These are phyloP conservation scores for Vitis hybrid DNA, from an alignment of 177 flowering plant species.

Conservation along the genomic window DNA sequence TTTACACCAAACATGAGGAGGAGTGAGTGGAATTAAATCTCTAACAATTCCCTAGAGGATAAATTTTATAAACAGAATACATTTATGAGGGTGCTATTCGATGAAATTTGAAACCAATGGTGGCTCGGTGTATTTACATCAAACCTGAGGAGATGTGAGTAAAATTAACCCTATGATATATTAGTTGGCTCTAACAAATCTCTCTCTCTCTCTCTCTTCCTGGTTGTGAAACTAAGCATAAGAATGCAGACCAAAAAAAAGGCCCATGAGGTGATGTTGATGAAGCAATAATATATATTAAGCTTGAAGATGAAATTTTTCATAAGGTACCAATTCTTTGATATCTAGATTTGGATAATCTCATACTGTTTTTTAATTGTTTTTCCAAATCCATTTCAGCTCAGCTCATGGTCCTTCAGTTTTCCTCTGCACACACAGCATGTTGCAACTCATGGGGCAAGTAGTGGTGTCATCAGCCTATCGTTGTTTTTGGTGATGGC, in stretches of 20 bases:
- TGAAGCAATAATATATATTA: conserved; percentile 55
- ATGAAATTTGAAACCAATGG: no score
- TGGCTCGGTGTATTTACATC: no score
- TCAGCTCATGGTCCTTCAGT: conserved; percentile 73
- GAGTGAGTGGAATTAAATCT: no score
- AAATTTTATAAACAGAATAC: no score
- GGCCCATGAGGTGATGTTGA: conserved; percentile 23
- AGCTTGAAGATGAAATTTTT: conserved; percentile 92
- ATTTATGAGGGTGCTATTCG: no score
- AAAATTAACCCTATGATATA: not conserved
- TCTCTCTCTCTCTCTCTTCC: not conserved
- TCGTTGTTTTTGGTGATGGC: not conserved
- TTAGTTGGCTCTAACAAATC: not conserved
- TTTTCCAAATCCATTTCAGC: conserved; percentile 44
- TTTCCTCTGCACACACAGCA: conserved; percentile 57
- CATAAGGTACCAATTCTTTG: conserved; percentile 48
- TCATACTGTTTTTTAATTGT: conserved; percentile 1
- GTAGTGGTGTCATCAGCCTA: conserved; percentile 8
- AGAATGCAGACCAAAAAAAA: conserved; percentile 36
- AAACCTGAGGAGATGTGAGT: no score
- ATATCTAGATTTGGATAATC: not conserved
- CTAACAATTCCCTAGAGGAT: no score
- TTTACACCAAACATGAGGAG: no score
- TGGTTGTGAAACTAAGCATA: conserved; percentile 32
- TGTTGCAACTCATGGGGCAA: conserved; percentile 55